A percentile compares a stretch with the other conserved stretches of the same genome.
Evolutionary conservation across 495 filamentous ascomycete species (phyloP).

Genomic region (Hamigera avellanea): DNA sequence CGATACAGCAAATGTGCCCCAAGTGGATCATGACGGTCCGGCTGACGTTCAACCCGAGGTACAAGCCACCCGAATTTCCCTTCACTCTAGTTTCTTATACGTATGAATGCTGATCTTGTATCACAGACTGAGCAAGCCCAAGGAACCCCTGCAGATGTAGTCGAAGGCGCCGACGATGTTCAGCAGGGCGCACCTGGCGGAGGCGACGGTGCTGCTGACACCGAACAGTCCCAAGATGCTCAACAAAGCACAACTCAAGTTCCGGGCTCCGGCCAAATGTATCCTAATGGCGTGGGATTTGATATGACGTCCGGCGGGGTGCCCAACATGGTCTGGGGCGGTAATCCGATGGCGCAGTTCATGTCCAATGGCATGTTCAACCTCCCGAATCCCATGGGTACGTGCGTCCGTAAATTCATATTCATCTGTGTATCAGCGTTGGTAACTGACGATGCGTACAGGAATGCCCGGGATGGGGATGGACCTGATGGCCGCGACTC

Average conservation of each 20-base stretch:
- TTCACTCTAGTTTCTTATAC: background rate
- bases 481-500: slow-evolving; percentile 78
- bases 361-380: slow-evolving; percentile 67
- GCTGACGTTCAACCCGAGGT: slow-evolving; percentile 10
- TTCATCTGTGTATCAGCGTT: no score
- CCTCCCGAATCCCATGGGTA: slow-evolving; percentile 69
- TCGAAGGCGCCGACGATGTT: slow-evolving; percentile 4
- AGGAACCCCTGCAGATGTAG: background rate
- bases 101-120: slow-evolving; percentile 2
- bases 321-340: slow-evolving; percentile 53
- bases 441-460: no score
- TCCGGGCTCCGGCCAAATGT: slow-evolving; percentile 7
- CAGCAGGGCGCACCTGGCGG: slow-evolving; percentile 7
- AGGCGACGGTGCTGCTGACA: slow-evolving; percentile 10
- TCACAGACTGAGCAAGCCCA: slow-evolving; percentile 1
- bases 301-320: slow-evolving; percentile 36
- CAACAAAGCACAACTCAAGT: slow-evolving; percentile 13
- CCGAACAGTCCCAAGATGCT: slow-evolving; percentile 7
- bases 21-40: slow-evolving; percentile 6
- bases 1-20: slow-evolving; percentile 1
- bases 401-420: no score
- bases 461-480: slow-evolving; percentile 67
- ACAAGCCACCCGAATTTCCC: background rate
- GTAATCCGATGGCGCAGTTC: slow-evolving; percentile 53
- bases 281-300: slow-evolving; percentile 15